Conservation (phyloP, 208 protist species). For the Acanthamoeba royreba region DNA sequence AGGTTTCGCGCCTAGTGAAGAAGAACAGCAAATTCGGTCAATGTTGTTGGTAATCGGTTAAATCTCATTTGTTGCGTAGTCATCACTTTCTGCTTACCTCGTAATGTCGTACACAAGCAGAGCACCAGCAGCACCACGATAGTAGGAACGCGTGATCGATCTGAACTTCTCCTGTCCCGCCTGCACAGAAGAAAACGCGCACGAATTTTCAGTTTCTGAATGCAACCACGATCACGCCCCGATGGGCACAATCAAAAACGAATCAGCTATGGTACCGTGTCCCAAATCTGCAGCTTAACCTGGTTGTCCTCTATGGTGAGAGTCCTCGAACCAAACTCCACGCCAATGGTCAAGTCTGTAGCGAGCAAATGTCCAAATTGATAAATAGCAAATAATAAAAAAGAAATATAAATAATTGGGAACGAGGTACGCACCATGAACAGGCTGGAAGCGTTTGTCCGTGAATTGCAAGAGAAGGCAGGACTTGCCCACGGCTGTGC, state of each 20-base stretch:
- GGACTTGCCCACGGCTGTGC: conserved; percentile 93
- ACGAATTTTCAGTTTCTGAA: background rate
- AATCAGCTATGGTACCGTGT: conserved; percentile 82
- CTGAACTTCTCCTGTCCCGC: conserved; percentile 96
- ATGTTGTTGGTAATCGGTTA: background rate
- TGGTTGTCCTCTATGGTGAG: conserved; percentile 94
- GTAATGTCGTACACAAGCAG: conserved; percentile 99
- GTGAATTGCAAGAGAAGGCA: conserved; percentile 98
- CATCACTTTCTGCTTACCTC: background rate
- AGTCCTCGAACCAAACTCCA: conserved; percentile 97
- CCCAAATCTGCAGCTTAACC: conserved; percentile 99
- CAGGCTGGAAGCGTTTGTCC: conserved; percentile 97
- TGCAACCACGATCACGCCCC: background rate
- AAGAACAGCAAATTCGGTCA: background rate
- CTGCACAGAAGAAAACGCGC: conserved; percentile 33
- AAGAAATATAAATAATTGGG: background rate
- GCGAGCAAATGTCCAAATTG: background rate
- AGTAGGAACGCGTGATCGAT: conserved; percentile 98
- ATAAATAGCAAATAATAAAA: background rate
- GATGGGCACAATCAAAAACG: background rate
- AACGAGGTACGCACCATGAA: conserved; percentile 78
- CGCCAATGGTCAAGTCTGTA: conserved; percentile 97
- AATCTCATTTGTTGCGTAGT: background rate
- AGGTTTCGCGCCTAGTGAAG: conserved; percentile 89
- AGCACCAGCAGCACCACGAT: conserved; percentile 96